Base-by-base conservation (phyloP, 208 protist species). In the Crithidia mellificae region DNA sequence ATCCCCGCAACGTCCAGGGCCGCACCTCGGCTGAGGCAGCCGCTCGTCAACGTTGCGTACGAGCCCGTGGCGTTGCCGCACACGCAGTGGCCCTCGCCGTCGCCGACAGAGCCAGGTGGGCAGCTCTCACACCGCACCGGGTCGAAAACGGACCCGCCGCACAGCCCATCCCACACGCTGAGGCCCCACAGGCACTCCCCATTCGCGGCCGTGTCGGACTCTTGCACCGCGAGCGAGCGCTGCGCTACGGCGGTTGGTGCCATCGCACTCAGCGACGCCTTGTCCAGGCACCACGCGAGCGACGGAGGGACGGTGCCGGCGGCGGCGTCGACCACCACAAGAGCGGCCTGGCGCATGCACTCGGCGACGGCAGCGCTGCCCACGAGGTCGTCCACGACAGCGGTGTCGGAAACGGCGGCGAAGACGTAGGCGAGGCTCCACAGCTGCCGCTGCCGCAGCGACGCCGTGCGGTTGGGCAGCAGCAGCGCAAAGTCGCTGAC, bases 61-160 rank as follows among this genome's bases (percentile, higher is more conserved):
- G 47, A 43, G 41, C 29, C 36, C 7, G 30, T 63, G 53, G 58
- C 49, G 46, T 78, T 52, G 44, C 64, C 64, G 58, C 72, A 78
- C 29, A 66, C 72, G 72, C 72, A 78, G 63, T 78, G 46, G 6
- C 72, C 72, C 46, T 78, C 72, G 29, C 64, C 61, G 38, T 70
- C 66, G 12, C 64, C 64, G 15, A 72, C 58, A 11, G 72, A 72
- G 1, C 63, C 72, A 2, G 72, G 51, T 14, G 72, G 72, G 43
- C 72, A 78, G 27, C 22, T 20, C 32, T 61, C 17, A 29, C 72
- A 78, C 20, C 57, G 62, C n/a, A 44, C 22, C 2, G 52, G 43
- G 51, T 78, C 58, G 50, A 78, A 72, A 6, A 29, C 54, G 0
- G 27, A 53, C 4, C 55, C 62, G 22, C 36, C 64, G 19, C 72